Evolutionary conservation across 805 yeast genomes (phyloP).

Genomic region (Wickerhamiella allomyrinae): DNA sequence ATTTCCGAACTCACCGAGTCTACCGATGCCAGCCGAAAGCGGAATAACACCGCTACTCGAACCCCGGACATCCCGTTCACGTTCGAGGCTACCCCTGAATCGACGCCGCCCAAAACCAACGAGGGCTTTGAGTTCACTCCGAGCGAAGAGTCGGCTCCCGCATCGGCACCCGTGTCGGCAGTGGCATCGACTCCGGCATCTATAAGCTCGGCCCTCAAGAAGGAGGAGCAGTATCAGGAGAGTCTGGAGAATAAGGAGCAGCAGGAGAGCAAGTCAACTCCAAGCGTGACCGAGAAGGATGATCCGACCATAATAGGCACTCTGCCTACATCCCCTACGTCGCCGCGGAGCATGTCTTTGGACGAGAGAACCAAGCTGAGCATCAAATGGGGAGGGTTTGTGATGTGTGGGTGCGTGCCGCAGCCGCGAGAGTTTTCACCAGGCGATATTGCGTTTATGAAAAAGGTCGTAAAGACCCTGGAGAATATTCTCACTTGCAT

Average conservation of each 20-base stretch:
- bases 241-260: neutral
- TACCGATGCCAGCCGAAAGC: neutral
- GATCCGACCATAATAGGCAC: neutral
- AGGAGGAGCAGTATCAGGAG: too few relatives aligned
- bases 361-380: neutral
- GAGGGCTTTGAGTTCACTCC: neutral
- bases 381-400: constrained; percentile 17
- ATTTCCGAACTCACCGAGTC: neutral
- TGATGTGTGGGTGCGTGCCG: constrained; percentile 18
- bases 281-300: neutral
- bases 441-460: constrained; percentile 20
- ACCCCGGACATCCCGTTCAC: neutral
- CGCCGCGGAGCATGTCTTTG: neutral
- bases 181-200: neutral
- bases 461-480: constrained; percentile 19
- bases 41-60: neutral
- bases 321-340: neutral
- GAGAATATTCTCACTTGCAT: constrained; percentile 16
- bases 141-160: neutral
- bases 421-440: constrained; percentile 17
- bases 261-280: too few relatives aligned
- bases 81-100: neutral
- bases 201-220: neutral
- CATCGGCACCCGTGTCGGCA: too few relatives aligned
- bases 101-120: neutral